Percentiles rank a stretch among this genome's conserved stretches.
These are phyloP conservation scores for Gynandropsis gynandra DNA, from an alignment of 345 rosid genomes.

Conservation along the genomic window DNA sequence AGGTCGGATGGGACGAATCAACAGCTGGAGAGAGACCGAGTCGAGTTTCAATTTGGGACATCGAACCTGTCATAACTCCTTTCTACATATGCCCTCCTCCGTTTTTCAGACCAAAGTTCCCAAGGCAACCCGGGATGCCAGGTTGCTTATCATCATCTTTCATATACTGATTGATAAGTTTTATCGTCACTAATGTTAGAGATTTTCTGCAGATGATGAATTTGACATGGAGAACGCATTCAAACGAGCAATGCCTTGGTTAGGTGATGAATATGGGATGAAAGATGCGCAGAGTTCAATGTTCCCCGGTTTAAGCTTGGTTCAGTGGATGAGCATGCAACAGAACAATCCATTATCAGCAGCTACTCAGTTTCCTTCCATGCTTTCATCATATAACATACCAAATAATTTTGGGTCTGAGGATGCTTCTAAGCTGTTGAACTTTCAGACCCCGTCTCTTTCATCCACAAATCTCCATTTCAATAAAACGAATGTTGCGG, in stretches of 20 bases:
- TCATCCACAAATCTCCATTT: conserved; percentile 54
- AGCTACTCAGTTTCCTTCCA: conserved; percentile 54
- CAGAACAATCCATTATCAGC: conserved; percentile 39
- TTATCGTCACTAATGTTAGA: conserved; percentile 14
- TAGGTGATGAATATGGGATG: conserved; percentile 87
- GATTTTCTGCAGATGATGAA: conserved; percentile 65
- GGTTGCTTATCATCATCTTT: conserved; percentile 32
- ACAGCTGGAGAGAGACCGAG: conserved; percentile 84
- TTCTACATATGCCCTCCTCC: conserved; percentile 98
- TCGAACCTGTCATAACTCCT: conserved; percentile 87
- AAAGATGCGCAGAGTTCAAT: conserved; percentile 69
- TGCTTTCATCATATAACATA: conserved; percentile 42
- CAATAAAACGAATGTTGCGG: conserved; percentile 40
- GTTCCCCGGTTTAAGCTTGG: conserved; percentile 85
- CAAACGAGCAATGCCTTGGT: conserved; percentile 93
- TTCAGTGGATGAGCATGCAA: conserved; percentile 99
- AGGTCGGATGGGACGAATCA: conserved; percentile 99
- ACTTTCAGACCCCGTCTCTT: conserved; percentile 61
- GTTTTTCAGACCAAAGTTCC: conserved; percentile 83
- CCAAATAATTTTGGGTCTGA: conserved; percentile 53
- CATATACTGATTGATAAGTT: not conserved
- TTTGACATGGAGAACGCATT: conserved; percentile 78
- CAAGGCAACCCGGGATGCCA: conserved; percentile 83
- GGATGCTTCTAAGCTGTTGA: conserved; percentile 75
- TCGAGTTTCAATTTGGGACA: conserved; percentile 92